Evolutionary conservation across 257 asterid species (phyloP).

Genomic region (Forsythia suspensa): DNA sequence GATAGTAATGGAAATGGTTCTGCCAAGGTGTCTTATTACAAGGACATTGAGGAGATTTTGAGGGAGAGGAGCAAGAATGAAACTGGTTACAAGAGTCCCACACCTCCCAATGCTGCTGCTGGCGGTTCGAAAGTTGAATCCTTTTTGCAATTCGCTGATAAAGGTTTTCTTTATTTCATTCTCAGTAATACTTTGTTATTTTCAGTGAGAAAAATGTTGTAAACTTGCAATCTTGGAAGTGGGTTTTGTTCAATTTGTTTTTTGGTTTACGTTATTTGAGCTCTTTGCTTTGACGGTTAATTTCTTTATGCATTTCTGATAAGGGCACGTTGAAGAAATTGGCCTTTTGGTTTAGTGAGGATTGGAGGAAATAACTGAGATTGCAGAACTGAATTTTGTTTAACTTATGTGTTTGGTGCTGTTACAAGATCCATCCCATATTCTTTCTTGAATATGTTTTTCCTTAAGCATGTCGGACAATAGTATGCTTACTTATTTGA

Average conservation of each 20-base stretch:
- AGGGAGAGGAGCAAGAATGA: conserved; percentile 57
- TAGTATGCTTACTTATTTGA: not conserved
- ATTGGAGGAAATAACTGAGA: not conserved
- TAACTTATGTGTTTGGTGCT: not conserved
- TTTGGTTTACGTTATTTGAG: not conserved
- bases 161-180: conserved; percentile 40
- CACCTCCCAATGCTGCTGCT: conserved; percentile 24
- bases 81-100: conserved; percentile 43
- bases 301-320: not conserved
- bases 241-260: not conserved
- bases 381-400: not conserved
- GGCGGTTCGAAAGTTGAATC: conserved; percentile 56
- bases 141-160: conserved; percentile 78
- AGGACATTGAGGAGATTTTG: conserved; percentile 76
- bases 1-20: conserved; percentile 48
- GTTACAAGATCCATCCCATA: not conserved
- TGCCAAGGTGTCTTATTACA: conserved; percentile 61
- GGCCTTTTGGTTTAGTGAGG: not conserved
- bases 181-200: not conserved
- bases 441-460: not conserved
- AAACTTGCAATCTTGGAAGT: not conserved
- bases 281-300: not conserved
- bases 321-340: not conserved
- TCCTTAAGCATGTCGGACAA: not conserved
- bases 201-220: not conserved